Evolutionary conservation across 2,329 filamentous ascomycete genomes (phyloP).

Genomic region (Podosphaera fusca): DNA sequence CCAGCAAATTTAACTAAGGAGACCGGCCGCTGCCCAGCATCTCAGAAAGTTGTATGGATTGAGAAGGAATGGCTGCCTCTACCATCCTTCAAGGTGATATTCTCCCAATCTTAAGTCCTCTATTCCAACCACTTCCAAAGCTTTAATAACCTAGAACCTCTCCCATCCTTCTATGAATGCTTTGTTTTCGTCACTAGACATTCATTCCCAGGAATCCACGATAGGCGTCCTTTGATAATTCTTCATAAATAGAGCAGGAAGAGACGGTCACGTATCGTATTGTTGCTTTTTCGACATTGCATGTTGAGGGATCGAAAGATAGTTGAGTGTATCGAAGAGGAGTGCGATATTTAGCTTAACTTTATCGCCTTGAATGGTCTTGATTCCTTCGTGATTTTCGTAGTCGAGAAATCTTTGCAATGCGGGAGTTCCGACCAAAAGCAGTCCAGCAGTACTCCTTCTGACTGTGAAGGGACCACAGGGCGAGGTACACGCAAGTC

Average conservation of each 20-base stretch:
- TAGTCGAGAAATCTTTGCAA: too few relatives aligned
- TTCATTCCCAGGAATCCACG: neutral
- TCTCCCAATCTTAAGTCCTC: neutral
- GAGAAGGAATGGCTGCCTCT: neutral
- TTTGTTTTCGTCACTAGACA: neutral
- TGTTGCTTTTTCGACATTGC: conserved; percentile 2
- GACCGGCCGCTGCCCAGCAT: neutral
- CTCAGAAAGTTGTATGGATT: neutral
- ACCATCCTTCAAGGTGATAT: too few relatives aligned
- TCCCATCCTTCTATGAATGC: neutral
- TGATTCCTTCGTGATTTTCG: neutral
- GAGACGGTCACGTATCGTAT: neutral
- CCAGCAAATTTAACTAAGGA: neutral
- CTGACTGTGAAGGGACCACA: too few relatives aligned
- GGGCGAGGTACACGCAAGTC: too few relatives aligned
- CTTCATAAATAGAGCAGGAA: neutral
- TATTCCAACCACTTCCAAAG: neutral
- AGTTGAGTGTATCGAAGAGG: neutral
- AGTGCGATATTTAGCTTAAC: neutral
- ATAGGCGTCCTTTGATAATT: neutral
- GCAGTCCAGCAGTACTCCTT: too few relatives aligned
- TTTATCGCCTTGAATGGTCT: conserved; percentile 1
- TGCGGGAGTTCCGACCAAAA: too few relatives aligned
- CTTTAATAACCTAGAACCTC: neutral
- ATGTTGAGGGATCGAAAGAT: conserved; percentile 1